Evolutionary conservation across 176 grass and related monocot genomes (phyloP).

Genomic region (Carex littledalei): DNA sequence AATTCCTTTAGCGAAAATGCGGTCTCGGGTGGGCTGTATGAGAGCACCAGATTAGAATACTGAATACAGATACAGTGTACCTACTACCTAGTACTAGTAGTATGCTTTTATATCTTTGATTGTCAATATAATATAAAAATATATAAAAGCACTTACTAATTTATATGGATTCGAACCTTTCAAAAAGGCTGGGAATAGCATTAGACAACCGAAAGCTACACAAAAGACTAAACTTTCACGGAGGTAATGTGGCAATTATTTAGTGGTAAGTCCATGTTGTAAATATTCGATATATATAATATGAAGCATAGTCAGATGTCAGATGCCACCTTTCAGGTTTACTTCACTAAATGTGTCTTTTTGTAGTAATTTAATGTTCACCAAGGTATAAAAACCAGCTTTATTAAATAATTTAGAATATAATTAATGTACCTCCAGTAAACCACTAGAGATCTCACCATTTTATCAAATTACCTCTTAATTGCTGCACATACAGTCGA

Average conservation of each 20-base stretch:
- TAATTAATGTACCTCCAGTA: no score
- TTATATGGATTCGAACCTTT: background rate
- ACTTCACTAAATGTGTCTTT: background rate
- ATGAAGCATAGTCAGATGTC: background rate
- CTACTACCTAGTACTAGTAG: background rate
- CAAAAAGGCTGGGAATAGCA: background rate
- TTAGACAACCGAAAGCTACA: conserved; percentile 5
- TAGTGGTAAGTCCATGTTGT: background rate
- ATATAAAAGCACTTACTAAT: background rate
- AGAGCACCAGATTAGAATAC: background rate
- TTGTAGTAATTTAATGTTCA: background rate
- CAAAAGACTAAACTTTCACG: background rate
- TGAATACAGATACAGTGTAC: background rate
- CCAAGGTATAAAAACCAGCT: background rate
- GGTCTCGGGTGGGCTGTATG: background rate
- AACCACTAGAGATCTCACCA: no score
- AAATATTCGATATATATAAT: background rate
- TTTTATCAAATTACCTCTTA: no score
- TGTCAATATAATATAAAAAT: background rate
- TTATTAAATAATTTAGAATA: background rate
- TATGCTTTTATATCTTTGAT: background rate
- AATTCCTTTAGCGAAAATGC: no score
- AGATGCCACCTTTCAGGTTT: background rate
- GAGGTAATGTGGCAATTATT: background rate
- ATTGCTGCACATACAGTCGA: no score